These are phyloP conservation scores for Asterophora parasitica DNA, from an alignment of 768 basidiomycete genomes.

Conservation along the genomic window DNA sequence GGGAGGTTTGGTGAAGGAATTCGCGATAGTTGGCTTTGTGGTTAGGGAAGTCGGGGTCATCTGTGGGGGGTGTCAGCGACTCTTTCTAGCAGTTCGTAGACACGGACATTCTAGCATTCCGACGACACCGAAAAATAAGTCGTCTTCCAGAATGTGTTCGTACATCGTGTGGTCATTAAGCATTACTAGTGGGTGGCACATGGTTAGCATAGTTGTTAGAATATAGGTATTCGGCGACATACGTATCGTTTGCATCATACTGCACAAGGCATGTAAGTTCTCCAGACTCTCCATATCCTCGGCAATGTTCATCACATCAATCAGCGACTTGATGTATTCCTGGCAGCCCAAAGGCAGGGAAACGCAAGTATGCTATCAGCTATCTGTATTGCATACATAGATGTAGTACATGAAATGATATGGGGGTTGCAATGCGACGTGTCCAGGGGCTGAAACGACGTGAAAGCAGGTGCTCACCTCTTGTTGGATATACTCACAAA, in stretches of 20 bases:
- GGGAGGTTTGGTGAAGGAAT: constrained; percentile 78
- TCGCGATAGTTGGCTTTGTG: constrained; percentile 97
- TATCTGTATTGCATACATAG: constrained; percentile 17
- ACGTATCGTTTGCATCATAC: constrained; percentile 94
- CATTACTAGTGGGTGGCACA: constrained; percentile 53
- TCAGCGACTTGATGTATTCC: constrained; percentile 86
- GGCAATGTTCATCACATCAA: constrained; percentile 79
- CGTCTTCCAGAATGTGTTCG: constrained; percentile 92
- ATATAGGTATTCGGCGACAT: constrained; percentile 17
- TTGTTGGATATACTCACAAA: constrained; percentile 84
- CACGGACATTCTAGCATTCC: constrained; percentile 94
- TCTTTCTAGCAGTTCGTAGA: constrained; percentile 7
- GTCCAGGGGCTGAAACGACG: constrained; percentile 6
- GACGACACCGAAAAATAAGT: constrained; percentile 86
- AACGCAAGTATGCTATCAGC: constrained; percentile 24
- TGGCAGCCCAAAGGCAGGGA: constrained; percentile 31
- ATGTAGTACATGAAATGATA: constrained; percentile 17
- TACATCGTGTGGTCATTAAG: constrained; percentile 93
- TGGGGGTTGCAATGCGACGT: constrained; percentile 5
- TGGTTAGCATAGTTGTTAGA: constrained; percentile 6
- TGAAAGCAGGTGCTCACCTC: constrained; percentile 52
- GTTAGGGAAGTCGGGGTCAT: constrained; percentile 95
- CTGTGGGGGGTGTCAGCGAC: constrained; percentile 34
- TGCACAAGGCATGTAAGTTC: constrained; percentile 86
- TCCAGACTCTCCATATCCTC: constrained; percentile 91